Conservation (phyloP, 78 protist genomes). For the Dictyostelium firmibasis region DNA sequence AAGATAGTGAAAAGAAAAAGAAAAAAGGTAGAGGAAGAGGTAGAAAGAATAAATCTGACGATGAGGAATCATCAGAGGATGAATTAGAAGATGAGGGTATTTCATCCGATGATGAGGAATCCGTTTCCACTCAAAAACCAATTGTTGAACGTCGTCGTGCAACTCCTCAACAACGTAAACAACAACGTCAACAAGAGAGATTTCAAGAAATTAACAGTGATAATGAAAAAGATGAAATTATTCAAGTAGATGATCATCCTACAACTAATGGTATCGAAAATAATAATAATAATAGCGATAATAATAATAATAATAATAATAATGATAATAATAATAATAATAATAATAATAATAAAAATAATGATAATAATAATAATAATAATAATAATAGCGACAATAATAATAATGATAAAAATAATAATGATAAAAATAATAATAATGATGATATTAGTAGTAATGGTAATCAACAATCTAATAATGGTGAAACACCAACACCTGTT, state of each 20-base stretch:
- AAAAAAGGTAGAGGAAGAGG: constrained; percentile 33
- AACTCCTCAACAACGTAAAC: constrained; percentile 7
- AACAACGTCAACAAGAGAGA: neutral
- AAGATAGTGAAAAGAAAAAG: neutral
- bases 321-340: neutral
- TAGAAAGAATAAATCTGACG: constrained; percentile 19
- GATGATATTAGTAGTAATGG: neutral
- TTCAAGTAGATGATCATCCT: neutral
- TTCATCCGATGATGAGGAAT: neutral
- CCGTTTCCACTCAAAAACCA: neutral
- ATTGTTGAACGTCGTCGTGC: neutral
- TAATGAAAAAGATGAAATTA: neutral
- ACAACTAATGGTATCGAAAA: neutral
- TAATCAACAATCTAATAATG: neutral
- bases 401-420: neutral
- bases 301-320: neutral
- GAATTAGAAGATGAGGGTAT: constrained; percentile 1
- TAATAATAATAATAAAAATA: neutral
- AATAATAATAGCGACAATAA: neutral
- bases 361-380: neutral
- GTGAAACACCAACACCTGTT: neutral
- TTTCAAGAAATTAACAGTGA: neutral
- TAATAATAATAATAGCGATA: neutral
- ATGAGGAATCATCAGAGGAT: constrained; percentile 3
- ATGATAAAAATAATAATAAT: neutral